Evolutionary conservation across 805 yeast genomes (phyloP), one percentile per base, ranked within the genome.

Genomic region (Lachancea quebecensis): DNA sequence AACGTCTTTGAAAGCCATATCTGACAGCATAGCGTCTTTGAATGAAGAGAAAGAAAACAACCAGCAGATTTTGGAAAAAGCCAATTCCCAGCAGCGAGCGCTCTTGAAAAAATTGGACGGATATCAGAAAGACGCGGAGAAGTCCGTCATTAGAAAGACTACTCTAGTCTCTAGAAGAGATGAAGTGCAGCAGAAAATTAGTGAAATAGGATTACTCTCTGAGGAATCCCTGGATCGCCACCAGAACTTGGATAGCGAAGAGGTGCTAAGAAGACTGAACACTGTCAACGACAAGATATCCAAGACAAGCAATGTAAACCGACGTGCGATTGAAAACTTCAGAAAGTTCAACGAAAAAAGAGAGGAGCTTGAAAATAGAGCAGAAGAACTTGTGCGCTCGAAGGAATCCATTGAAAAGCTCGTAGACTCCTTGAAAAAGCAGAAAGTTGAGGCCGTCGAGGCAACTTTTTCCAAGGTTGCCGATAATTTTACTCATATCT

Each of bases 161-260:
- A 59, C 82, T 4, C 64, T 87, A 40, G 58, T 68, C 3, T 67
- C 72, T 36, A 74, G 95, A 51, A 74, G 85, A 48, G 86, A 83
- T 40, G 95, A 85, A 51, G 63, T 86, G 18, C 82, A 80, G 51
- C 77, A 74, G 48, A 85, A 78, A 56, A 81, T 89, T 28, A 73
- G 90, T 49, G 95, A 85, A 35, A 66, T 90, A 35, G 97, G 97
- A n/a, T 85, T 85, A 3, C 69, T 91, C 14, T 91, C 96, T 0
- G 96, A 89, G 56, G 89, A 85, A 44, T 89, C 93, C 0, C 80
- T 86, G 52, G 72, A 71, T 11, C 58, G 64, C 30, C 77, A 71
- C 55, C 73, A 71, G 31, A 60, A 66, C 31, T 54, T 68, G 15
- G 58, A 67, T 2, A 77, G 87, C 10, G 79, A 77, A 33, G 70